Percentiles rank a stretch among this genome's conserved stretches.
phyloP scores from a whole-genome alignment of 129 eudicot genomes.

The Lactuca saligna region DNA sequence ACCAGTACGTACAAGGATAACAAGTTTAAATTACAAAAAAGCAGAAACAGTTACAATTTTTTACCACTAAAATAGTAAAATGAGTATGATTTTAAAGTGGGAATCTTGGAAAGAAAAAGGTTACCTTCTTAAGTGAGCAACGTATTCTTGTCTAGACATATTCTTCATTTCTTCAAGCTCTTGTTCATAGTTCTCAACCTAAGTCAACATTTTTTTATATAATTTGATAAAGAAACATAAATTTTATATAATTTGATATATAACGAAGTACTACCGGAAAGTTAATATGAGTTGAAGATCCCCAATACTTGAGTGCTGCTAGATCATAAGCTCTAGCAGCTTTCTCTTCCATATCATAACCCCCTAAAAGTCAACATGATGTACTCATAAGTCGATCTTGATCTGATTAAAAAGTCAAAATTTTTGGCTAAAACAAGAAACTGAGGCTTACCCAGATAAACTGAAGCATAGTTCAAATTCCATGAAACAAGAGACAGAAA shows the following conservation, averaged over 20 bases:
- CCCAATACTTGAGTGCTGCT: constrained; percentile 97
- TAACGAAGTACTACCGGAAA: constrained; percentile 52
- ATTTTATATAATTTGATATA: neutral
- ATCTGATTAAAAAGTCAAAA: constrained; percentile 5
- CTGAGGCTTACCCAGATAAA: constrained; percentile 58
- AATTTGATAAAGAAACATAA: neutral
- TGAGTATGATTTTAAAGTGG: constrained; percentile 1
- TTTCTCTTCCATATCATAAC: constrained; percentile 93
- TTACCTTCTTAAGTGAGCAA: constrained; percentile 77
- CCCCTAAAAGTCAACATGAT: constrained; percentile 54
- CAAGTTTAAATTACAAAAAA: too few relatives aligned
- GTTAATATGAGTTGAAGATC: constrained; percentile 89
- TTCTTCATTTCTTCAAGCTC: constrained; percentile 77
- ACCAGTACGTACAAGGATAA: too few relatives aligned
- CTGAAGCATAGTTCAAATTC: constrained; percentile 34
- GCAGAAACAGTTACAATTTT: too few relatives aligned
- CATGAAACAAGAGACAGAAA: constrained; percentile 35
- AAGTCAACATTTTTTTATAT: neutral
- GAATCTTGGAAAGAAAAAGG: neutral
- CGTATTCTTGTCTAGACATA: constrained; percentile 75
- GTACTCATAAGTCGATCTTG: constrained; percentile 25
- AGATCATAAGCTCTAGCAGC: constrained; percentile 96
- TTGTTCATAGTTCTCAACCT: constrained; percentile 71
- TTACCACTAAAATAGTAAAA: too few relatives aligned
- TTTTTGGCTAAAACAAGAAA: too few relatives aligned